These are phyloP conservation scores for Leishmania tropica DNA, from an alignment of 208 protist genomes.

Conservation along the genomic window DNA sequence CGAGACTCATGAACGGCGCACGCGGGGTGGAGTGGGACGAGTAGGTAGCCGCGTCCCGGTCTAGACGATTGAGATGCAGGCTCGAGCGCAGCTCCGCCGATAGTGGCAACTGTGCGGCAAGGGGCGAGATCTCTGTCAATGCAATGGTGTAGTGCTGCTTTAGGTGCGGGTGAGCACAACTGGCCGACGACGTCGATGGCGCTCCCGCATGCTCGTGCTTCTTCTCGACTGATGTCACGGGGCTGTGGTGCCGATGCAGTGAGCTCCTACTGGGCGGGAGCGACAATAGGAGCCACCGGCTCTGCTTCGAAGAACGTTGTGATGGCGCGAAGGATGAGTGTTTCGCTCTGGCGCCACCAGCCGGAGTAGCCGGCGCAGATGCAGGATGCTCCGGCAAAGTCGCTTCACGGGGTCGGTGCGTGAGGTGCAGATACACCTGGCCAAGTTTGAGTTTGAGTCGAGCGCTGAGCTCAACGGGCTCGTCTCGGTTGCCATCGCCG, in stretches of 20 bases:
- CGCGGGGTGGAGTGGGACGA: slow-evolving; percentile 29
- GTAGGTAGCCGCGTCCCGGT: slow-evolving; percentile 33
- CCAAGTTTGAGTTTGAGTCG: background rate
- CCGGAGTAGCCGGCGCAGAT: background rate
- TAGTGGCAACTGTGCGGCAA: slow-evolving; percentile 29
- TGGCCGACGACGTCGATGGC: background rate
- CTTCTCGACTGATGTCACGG: background rate
- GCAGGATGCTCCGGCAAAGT: background rate
- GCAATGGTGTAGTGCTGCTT: slow-evolving; percentile 14
- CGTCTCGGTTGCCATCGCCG: too few relatives aligned
- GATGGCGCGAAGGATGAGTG: background rate
- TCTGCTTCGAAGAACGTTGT: background rate
- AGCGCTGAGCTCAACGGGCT: slow-evolving; percentile 2
- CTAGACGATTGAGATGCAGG: slow-evolving; percentile 30
- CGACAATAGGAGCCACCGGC: background rate
- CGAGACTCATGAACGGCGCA: background rate
- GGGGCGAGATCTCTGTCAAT: slow-evolving; percentile 20
- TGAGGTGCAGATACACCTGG: slow-evolving; percentile 13
- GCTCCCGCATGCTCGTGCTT: background rate
- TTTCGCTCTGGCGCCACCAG: background rate
- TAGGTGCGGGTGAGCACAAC: background rate
- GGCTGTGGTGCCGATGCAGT: background rate
- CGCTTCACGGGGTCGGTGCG: background rate
- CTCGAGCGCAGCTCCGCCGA: slow-evolving; percentile 32
- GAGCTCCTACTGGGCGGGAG: too few relatives aligned